Evolutionary conservation across 2,329 filamentous ascomycete genomes (phyloP), one percentile per base, ranked within the genome.

Genomic region (Fusarium mexicanum): DNA sequence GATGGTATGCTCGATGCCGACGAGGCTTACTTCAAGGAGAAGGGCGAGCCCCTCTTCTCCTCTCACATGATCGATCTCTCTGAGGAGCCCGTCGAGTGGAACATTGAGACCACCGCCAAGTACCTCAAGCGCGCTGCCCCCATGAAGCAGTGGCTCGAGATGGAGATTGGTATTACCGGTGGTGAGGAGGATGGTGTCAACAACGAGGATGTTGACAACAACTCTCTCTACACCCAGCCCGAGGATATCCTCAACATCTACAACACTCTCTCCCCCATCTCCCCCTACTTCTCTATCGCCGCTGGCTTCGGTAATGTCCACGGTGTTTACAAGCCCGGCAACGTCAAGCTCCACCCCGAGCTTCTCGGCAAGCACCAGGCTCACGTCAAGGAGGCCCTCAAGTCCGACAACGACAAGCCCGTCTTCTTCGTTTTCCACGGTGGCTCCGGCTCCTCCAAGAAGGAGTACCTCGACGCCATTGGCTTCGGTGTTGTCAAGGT

Each of bases 341-440:
- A 98, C 86, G 96, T 98, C 86, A 94, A 94, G 87, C 92, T 99
- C 75, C 95, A 97, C 88, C 96, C 96, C 67, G 94, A 97, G 87
- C 92, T 99, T 60, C 93, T 99, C 80, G 90, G 91, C 85, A 98
- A 98, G 93, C 96, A 99, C 91, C 96, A 99, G 89, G 89, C 89
- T 75, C 94, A 93, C 85, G 94, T 98, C 84, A 91, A 94, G 86
- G 91, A 96, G 85, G 90, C 97, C 88, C 91, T 92, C 76, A 85
- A 86, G 77, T 86, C 90, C 80, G 87, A 89, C 79, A 90, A 93
- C 76, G 89, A 93, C 82, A 98, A 98, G 92, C 96, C 96, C 78
- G 94, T 98, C 82, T 98, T 95, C 91, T 94, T 99, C 81, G 96
- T 99, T 84, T 99, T 99, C 93, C 96, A 99, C 90, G 96, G 96